Conservation (phyloP, 441 rosid genomes). For the Hura crepitans region DNA sequence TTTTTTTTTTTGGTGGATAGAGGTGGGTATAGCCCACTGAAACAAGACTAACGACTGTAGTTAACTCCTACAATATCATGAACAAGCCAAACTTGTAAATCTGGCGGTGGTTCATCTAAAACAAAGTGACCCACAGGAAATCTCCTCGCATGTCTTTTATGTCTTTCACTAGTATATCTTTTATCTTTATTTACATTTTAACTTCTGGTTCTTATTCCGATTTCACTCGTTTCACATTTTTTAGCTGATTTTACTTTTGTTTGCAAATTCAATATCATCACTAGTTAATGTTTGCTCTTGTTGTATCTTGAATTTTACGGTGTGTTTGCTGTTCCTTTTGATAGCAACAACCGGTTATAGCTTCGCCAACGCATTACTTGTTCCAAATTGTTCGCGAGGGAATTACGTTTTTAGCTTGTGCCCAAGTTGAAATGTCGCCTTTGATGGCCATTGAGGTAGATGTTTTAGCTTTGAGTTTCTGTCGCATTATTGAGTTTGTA, state of each 20-base stretch:
- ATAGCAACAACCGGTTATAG: conserved; percentile 76
- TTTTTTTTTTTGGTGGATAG: too few species aligned
- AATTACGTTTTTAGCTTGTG: conserved; percentile 84
- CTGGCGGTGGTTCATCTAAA: too few species aligned
- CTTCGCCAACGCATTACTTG: conserved; percentile 92
- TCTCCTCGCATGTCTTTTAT: too few species aligned
- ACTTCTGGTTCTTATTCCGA: conserved; percentile 22
- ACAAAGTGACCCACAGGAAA: too few species aligned
- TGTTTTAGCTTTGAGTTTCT: not conserved
- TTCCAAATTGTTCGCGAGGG: conserved; percentile 88
- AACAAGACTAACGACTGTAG: too few species aligned
- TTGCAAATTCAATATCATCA: not conserved
- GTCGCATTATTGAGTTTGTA: not conserved
- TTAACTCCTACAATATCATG: too few species aligned
- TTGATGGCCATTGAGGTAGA: conserved; percentile 91
- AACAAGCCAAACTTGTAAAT: too few species aligned
- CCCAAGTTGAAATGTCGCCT: conserved; percentile 97
- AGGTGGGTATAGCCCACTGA: too few species aligned
- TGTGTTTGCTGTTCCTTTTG: conserved; percentile 11
- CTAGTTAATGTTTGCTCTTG: not conserved
- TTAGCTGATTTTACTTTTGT: not conserved
- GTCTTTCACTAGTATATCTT: not conserved
- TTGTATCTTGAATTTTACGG: not conserved
- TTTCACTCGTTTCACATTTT: conserved; percentile 8
- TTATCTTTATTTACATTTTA: not conserved